Evolutionary conservation across 2,329 filamentous ascomycete species (phyloP).

Genomic region (Phoma sp.): DNA sequence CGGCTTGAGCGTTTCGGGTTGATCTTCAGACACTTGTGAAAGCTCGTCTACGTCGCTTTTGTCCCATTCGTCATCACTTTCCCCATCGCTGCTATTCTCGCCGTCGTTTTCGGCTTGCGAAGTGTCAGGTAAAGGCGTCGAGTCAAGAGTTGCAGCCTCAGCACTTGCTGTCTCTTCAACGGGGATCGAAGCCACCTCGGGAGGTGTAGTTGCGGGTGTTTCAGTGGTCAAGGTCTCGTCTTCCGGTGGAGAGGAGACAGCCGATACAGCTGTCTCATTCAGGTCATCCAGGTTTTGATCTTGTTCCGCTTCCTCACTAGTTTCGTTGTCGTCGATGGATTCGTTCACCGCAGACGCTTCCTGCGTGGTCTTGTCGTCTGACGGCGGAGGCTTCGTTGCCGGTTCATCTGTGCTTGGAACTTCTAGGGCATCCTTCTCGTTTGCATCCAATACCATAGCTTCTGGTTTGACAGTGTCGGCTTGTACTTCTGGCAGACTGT

Average conservation of each 20-base stretch:
- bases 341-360: background rate
- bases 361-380: background rate
- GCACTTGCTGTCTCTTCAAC: background rate
- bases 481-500: background rate
- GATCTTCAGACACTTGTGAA: background rate
- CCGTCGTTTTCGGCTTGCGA: background rate
- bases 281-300: background rate
- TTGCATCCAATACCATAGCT: background rate
- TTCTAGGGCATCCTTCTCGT: background rate
- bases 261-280: background rate
- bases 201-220: background rate
- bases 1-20: background rate
- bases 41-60: conserved; percentile 52
- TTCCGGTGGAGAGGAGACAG: background rate
- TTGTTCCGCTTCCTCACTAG: background rate
- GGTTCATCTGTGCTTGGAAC: background rate
- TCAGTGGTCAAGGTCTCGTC: background rate
- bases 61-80: conserved; percentile 70
- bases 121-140: background rate
- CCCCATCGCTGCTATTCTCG: conserved; percentile 61
- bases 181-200: background rate
- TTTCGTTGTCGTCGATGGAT: background rate
- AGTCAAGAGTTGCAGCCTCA: background rate
- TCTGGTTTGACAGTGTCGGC: background rate
- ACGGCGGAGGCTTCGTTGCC: background rate